Base-by-base conservation (phyloP, 352 stramenopile genomes). In the Phytopythium chamaehyphon region DNA sequence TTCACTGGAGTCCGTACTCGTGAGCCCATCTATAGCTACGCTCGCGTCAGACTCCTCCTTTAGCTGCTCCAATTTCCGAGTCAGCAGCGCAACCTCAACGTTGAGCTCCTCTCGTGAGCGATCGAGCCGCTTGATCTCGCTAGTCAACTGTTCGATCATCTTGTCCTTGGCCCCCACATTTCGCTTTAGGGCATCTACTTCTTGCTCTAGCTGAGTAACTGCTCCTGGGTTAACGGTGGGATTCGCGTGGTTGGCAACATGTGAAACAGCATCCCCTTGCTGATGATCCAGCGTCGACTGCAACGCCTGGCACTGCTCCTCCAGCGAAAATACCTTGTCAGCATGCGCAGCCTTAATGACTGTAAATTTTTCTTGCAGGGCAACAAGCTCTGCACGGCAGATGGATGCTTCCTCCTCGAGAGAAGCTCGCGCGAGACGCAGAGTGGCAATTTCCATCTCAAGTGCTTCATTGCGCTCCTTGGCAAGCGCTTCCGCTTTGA, bases 281-380 rank as follows among this genome's bases (percentile, higher is more conserved):
- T 47, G 51, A 26, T 43, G 16, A 21, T 46, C 52, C 1, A 71
- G 15, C 31, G 66, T 55, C 26, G 58, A 51, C 46, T 73, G 52
- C 59, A 54, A 67, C n/a, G 62, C 42, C 12, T 44, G 64, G n/a
- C 33, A 55, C 18, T 59, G 51, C 49, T 76, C 60, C 40, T 75
- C 62, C 28, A 75, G 43, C 6, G 66, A 47, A 51, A 75, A 75
- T 18, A 69, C 66, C 33, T 75, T 71, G 16, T 75, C 66, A 12
- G 66, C 66, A 36, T 69, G 69, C 10, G 66, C 66, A 42, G 59
- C 62, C 57, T 75, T 75, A 18, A 61, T 71, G 12, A 59, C 71
- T 19, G 58, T 61, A 54, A 71, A 68, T 15, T 61, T 67, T 43
- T 73, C 59, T 18, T 73, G 55, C 22, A 69, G 43, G 9, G 54